Percentiles rank a stretch among this genome's conserved stretches.
Conservation (phyloP, 176 grass and related monocot genomes). For the Aegilops speltoides region DNA sequence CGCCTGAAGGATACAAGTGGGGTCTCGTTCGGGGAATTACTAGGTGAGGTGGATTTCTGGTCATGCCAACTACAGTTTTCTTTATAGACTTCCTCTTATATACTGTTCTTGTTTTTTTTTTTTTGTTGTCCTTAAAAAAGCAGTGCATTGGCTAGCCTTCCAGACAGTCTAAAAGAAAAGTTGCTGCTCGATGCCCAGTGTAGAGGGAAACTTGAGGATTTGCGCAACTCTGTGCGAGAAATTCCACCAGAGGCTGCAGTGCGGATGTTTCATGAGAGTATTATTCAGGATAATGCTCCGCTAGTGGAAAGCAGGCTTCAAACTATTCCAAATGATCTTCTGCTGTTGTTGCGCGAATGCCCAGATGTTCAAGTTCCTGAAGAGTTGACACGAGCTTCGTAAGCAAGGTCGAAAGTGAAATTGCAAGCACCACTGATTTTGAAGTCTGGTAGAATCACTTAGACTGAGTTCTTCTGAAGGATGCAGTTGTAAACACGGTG, state of each 20-base stretch:
- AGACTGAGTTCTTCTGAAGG: background rate
- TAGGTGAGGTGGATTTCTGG: conserved; percentile 37
- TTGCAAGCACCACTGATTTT: background rate
- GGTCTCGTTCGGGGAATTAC: conserved; percentile 72
- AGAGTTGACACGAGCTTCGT: conserved; percentile 34
- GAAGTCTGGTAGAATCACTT: background rate
- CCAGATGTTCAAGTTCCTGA: conserved; percentile 45
- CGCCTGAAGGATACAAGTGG: conserved; percentile 67
- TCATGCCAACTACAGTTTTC: background rate
- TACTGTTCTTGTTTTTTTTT: background rate
- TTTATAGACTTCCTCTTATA: background rate
- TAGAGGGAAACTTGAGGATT: conserved; percentile 30
- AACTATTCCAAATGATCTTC: conserved; percentile 42
- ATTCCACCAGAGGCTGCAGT: conserved; percentile 46
- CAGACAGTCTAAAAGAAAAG: conserved; percentile 40
- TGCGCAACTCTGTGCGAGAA: conserved; percentile 29
- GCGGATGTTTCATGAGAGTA: conserved; percentile 37
- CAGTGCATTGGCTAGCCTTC: conserved; percentile 58
- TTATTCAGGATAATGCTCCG: conserved; percentile 20
- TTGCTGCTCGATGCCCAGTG: conserved; percentile 32
- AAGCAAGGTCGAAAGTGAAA: background rate
- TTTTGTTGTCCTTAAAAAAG: background rate
- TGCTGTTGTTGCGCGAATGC: conserved; percentile 41
- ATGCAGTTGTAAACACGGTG: background rate
- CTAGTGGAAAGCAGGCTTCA: conserved; percentile 37